Conservation (phyloP, 441 rosid genomes). For the Eutrema salsugineum region DNA sequence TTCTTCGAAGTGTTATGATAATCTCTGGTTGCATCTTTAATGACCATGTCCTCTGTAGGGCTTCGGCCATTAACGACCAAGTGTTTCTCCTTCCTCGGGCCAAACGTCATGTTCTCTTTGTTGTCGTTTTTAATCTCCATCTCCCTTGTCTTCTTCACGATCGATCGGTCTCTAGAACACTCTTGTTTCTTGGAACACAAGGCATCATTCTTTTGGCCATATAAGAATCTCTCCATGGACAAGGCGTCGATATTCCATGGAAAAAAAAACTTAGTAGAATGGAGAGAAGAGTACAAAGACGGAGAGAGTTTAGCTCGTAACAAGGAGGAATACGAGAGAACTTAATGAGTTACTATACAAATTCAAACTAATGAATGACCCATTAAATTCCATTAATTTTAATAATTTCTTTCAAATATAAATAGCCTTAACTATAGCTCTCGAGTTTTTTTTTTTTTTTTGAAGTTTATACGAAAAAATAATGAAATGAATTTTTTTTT, state of each 20-base stretch:
- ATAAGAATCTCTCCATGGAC: constrained; percentile 59
- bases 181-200: constrained; percentile 30
- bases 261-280: constrained; percentile 1
- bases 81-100: constrained; percentile 28
- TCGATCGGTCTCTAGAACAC: constrained; percentile 20
- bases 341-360: constrained; percentile 30
- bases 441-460: not conserved
- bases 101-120: constrained; percentile 36
- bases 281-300: constrained; percentile 20
- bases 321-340: constrained; percentile 15
- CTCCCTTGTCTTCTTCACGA: constrained; percentile 16
- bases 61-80: constrained; percentile 28
- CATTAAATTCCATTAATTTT: not conserved
- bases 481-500: not conserved
- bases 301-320: constrained; percentile 25
- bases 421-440: not conserved
- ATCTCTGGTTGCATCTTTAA: constrained; percentile 15
- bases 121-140: constrained; percentile 28
- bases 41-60: constrained; percentile 19
- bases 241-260: constrained; percentile 28
- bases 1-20: constrained; percentile 41
- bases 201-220: constrained; percentile 38
- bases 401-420: not conserved
- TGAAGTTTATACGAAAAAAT: not conserved
- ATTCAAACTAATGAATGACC: constrained; percentile 23